Conservation (phyloP, 148 eudicot genomes). For the Rhododendron molle region DNA sequence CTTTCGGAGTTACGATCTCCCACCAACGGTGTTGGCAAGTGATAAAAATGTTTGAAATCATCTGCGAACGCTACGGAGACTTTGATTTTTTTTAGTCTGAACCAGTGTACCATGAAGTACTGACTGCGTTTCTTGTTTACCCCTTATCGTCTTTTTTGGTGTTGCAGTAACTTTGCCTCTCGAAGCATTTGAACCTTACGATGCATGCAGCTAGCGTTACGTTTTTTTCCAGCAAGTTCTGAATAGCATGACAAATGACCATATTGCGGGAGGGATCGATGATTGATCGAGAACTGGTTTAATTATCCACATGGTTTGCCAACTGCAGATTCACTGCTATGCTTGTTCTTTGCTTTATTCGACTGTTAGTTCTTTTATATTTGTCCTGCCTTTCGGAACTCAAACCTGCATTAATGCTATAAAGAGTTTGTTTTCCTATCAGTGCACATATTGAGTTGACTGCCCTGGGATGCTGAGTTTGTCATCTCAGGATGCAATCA, state of each 20-base stretch:
- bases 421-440: background rate
- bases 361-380: background rate
- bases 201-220: background rate
- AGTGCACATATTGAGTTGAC: background rate
- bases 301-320: too few species aligned
- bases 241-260: background rate
- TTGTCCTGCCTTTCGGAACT: background rate
- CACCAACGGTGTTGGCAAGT: background rate
- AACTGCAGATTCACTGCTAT: background rate
- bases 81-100: too few species aligned
- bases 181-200: background rate
- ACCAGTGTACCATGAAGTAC: background rate
- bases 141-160: background rate
- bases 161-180: background rate
- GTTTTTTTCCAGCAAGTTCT: background rate
- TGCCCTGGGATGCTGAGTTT: background rate
- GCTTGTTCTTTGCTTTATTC: background rate
- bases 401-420: background rate
- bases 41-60: background rate
- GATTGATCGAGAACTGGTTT: background rate
- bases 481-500: too few species aligned
- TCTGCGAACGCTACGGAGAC: background rate
- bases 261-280: background rate
- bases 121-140: background rate
- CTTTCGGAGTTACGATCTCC: background rate